Evolutionary conservation across 495 filamentous ascomycete species (phyloP), one percentile per base, ranked within the genome.

Genomic region (Penicillium canescens): DNA sequence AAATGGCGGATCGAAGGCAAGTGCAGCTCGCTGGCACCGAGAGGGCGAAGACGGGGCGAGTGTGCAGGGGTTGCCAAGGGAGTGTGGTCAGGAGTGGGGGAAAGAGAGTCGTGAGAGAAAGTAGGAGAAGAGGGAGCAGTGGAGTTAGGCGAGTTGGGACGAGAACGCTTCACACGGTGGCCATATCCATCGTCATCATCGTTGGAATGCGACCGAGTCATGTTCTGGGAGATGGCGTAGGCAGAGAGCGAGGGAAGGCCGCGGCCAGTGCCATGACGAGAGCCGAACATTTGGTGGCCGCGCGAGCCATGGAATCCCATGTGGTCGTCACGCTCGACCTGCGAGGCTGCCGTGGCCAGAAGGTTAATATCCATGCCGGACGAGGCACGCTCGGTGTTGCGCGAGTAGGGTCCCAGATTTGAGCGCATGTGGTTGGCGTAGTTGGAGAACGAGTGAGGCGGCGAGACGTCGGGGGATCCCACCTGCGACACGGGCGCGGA

Each of bases 101-200:
- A 98, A 21, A 91, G 83, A 8, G 92, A 96, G 75, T 95, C 93
- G 71, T 96, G 90, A 6, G 94, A 96, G 75, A 96, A 98, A 31
- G 91, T 96, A n/a, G 94, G 94, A 2, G 94, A 98, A 24, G 93
- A 95, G 24, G 94, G 94, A 18, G 92, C 93, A 3, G 94, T 98
- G 37, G 91, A 96, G 69, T 91, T 87, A 13, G 94, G 95, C 4
- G 95, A 96, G 68, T 90, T 91, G 35, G 94, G 94, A 50, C 94
- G 78, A 49, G 92, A 96, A 41, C 89, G 84, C 78, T 96, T 96
- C 28, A 86, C 83, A 50, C 86, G 83, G 35, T 90, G 84, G 37
- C 87, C 83, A n/a, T 78, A 91, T 21, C 83, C 81, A 57, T 86
- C 79, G 37, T 93, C 88, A 0, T 91, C 88, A 47, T 97, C 93